Evolutionary conservation across 2,329 filamentous ascomycete genomes (phyloP).

Genomic region (Beauveria sp.): DNA sequence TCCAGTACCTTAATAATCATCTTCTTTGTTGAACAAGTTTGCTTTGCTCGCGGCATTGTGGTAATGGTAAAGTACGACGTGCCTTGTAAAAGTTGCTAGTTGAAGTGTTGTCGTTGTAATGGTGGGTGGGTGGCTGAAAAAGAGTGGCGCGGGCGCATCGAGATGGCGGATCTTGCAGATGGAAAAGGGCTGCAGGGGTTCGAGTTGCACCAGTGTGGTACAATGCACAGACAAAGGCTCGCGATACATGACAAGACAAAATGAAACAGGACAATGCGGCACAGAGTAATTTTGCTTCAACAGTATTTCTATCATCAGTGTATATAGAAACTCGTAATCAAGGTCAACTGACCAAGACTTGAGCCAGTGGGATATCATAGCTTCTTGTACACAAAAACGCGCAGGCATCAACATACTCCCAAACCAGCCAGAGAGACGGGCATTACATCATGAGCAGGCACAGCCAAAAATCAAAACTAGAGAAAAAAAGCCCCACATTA

Average conservation of each 20-base stretch:
- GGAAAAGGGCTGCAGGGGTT: neutral
- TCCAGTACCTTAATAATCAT: neutral
- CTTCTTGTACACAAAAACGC: conserved; percentile 4
- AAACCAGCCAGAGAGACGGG: conserved; percentile 7
- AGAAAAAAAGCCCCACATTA: neutral
- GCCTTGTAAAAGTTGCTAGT: no score
- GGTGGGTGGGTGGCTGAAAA: no score
- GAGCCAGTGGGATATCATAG: conserved; percentile 10
- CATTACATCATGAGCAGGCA: conserved; percentile 6
- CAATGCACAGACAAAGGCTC: neutral
- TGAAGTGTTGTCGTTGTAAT: no score
- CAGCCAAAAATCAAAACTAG: conserved; percentile 1
- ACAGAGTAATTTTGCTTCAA: neutral
- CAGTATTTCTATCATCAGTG: neutral
- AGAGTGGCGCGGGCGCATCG: neutral
- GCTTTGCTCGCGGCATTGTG: no score
- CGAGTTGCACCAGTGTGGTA: neutral
- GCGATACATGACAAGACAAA: neutral
- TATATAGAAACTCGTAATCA: conserved; percentile 6
- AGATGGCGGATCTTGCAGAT: neutral
- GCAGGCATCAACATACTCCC: conserved; percentile 2
- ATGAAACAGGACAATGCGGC: neutral
- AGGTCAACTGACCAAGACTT: neutral
- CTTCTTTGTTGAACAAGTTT: neutral
- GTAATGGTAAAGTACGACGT: no score